Evolutionary conservation across 208 protist species (phyloP).

Genomic region (Acanthamoeba royreba): DNA sequence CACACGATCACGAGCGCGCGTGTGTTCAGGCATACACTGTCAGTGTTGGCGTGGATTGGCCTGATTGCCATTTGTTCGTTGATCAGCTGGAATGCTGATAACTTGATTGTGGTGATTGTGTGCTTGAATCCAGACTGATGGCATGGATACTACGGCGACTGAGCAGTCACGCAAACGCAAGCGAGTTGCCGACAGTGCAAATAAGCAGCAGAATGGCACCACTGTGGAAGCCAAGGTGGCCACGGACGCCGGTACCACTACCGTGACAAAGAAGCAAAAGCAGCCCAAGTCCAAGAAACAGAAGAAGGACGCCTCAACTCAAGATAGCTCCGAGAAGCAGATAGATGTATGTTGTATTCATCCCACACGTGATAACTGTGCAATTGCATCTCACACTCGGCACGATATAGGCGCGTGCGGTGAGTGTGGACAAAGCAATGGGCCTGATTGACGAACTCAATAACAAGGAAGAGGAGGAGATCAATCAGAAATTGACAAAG

Average conservation of each 20-base stretch:
- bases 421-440: background rate
- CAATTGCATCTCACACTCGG: background rate
- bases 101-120: no score
- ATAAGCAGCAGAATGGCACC: background rate
- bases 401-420: background rate
- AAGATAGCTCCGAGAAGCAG: background rate
- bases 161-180: background rate
- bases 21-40: no score
- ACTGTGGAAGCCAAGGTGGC: no score
- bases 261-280: background rate
- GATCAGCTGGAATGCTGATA: no score
- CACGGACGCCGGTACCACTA: no score
- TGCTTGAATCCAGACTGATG: background rate
- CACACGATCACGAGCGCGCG: no score
- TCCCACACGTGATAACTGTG: no score
- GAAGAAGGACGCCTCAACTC: background rate
- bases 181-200: background rate
- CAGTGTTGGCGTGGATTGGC: no score
- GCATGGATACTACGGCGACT: background rate
- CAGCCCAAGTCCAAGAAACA: background rate
- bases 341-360: slow-evolving; percentile 2
- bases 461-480: background rate
- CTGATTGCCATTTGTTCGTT: no score
- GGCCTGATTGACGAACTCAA: background rate
- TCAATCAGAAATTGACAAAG: background rate